Conservation (phyloP, 2,329 filamentous ascomycete species). For the Penicillium sp. region DNA sequence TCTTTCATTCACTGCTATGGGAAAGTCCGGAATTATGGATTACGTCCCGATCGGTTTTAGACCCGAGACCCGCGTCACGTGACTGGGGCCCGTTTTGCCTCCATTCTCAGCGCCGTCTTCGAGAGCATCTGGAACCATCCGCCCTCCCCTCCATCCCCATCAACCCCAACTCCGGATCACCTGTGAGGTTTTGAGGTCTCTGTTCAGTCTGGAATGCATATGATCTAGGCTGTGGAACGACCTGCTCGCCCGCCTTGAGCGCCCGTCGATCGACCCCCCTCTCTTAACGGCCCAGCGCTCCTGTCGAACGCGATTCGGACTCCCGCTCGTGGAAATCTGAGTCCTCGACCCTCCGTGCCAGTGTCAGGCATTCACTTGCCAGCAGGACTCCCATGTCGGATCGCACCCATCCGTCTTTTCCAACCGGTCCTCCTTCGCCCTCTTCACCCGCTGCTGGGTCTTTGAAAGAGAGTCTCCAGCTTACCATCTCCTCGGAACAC, state of each 20-base stretch:
- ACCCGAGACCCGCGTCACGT: conserved; percentile 27
- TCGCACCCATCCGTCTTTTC: conserved; percentile 35
- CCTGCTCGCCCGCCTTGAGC: conserved; percentile 35
- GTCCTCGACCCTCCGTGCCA: conserved; percentile 16
- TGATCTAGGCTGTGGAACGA: conserved; percentile 34
- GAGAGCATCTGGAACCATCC: conserved; percentile 14
- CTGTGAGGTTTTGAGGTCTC: conserved; percentile 10
- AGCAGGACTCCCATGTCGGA: conserved; percentile 39
- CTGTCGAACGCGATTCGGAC: conserved; percentile 20
- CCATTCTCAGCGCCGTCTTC: conserved; percentile 25
- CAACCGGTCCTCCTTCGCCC: conserved; percentile 44
- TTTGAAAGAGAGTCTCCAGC: conserved; percentile 37
- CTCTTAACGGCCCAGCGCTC: conserved; percentile 21
- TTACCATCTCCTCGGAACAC: conserved; percentile 32
- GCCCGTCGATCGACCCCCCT: conserved; percentile 33
- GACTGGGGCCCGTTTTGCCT: conserved; percentile 27
- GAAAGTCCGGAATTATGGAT: neutral
- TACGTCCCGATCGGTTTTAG: conserved; percentile 3
- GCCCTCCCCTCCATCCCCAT: conserved; percentile 17
- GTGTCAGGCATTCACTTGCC: conserved; percentile 9
- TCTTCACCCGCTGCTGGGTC: conserved; percentile 42
- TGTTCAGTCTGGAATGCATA: conserved; percentile 33
- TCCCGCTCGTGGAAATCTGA: conserved; percentile 10
- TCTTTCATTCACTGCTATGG: neutral
- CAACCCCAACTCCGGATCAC: conserved; percentile 15